Evolutionary conservation across 345 rosid genomes (phyloP), one percentile per base, ranked within the genome.

Genomic region (Eucalyptus cladocalyx): DNA sequence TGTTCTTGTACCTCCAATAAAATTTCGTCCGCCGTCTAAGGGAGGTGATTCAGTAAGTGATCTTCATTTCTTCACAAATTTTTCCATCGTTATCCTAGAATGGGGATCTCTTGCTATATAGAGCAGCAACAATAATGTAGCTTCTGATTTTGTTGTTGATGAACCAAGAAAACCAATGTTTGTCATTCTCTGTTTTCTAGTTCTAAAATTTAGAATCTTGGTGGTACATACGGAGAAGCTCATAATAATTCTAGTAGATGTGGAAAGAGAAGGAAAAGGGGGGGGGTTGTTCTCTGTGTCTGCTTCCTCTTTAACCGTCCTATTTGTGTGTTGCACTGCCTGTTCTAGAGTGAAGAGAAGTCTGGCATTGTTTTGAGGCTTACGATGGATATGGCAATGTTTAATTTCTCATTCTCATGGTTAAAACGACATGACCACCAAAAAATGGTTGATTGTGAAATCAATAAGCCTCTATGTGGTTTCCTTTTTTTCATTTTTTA

Each of bases 31-130:
- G 11, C 97, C 98, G 12, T 91, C 99, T 48, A 95, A 94, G 92
- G 98, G 98, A 51, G 97, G 97, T 60, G 98, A 95, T 92, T 93
- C 96, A 80, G 99, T 98, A 94, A 95, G 99, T 95, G 58, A 83
- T 89, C 89, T 32, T 24, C 80, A 45, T 87, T 80, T 87, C 86
- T 86, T 37, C 50, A 65, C 69, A 58, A 56, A 16, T 49, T 86
- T 86, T 86, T 16, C 32, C 45, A 69, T 19, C 45, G 9, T 47
- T 34, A 23, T 17, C 43, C 54, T 48, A 50, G 42, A 26, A 86
- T 86, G 58, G 87, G 28, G 58, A 45, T 50, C 42, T 45, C 53
- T 34, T 47, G 54, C 58, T 86, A 32, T 21, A n/a, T 23, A 13
- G 69, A 87, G 45, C 21, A 17, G 23, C 18, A 13, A 62, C 42